Conservation (phyloP, 2,329 filamentous ascomycete genomes). For the Arthrinium puccinioides region DNA sequence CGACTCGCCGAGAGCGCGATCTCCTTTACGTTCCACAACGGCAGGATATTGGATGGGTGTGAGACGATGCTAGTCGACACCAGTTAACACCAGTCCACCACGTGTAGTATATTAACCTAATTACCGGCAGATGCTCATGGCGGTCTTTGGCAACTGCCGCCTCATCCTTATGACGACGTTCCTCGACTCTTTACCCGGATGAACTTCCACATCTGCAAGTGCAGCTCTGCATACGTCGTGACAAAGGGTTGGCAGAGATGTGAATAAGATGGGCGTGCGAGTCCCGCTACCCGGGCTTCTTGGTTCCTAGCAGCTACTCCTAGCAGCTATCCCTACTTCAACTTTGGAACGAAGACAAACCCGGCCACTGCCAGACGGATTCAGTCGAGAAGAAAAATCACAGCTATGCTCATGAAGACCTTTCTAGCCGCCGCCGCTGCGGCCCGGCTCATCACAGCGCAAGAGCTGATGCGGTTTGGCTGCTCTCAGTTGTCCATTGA, state of each 20-base stretch:
- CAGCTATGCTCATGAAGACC: constrained; percentile 20
- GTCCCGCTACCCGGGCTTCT: neutral
- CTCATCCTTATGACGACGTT: neutral
- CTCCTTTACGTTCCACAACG: too few relatives aligned
- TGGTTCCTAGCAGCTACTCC: neutral
- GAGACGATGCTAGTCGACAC: too few relatives aligned
- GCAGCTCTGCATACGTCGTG: neutral
- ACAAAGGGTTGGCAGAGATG: neutral
- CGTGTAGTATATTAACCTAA: constrained; percentile 2
- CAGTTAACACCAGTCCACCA: too few relatives aligned
- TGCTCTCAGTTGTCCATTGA: constrained; percentile 27
- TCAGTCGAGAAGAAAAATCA: too few relatives aligned
- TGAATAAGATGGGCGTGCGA: neutral
- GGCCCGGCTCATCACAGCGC: constrained; percentile 17
- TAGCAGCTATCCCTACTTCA: neutral
- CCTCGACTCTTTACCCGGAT: constrained; percentile 1
- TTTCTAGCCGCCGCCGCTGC: constrained; percentile 18
- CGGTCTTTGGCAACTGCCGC: constrained; percentile 1
- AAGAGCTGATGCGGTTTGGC: constrained; percentile 28
- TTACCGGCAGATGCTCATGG: constrained; percentile 2
- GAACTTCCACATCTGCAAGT: too few relatives aligned
- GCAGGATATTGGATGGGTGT: too few relatives aligned
- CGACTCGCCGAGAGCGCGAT: too few relatives aligned
- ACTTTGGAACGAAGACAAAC: too few relatives aligned
- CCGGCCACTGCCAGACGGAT: too few relatives aligned